Conservation (phyloP, 2,329 filamentous ascomycete genomes). For the Talaromyces sp. region DNA sequence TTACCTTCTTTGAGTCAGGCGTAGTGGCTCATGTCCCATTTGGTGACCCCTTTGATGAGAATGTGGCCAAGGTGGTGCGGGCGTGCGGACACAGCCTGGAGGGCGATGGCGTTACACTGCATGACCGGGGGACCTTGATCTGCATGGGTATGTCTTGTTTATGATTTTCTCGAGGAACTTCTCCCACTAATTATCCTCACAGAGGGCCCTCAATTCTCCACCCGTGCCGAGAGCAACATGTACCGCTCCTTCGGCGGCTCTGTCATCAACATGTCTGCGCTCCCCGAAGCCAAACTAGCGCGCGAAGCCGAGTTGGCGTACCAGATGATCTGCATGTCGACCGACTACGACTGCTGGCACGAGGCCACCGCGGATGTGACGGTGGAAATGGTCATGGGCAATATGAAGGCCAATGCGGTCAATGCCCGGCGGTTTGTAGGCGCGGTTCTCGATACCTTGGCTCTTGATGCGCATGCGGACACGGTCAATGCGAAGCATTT, state of each 20-base stretch:
- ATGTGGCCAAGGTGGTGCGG: conserved; percentile 70
- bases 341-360: conserved; percentile 99
- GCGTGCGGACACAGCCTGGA: conserved; percentile 71
- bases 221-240: conserved; percentile 89
- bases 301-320: conserved; percentile 94
- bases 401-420: conserved; percentile 88
- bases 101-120: conserved; percentile 78
- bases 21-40: conserved; percentile 93
- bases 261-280: conserved; percentile 96
- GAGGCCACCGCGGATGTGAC: conserved; percentile 73
- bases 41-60: conserved; percentile 86
- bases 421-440: conserved; percentile 84
- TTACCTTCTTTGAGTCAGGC: conserved; percentile 81
- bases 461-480: conserved; percentile 69
- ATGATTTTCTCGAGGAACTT: neutral
- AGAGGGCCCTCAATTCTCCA: conserved; percentile 98
- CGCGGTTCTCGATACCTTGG: conserved; percentile 81
- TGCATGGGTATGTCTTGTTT: conserved; percentile 70
- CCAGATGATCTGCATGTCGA: conserved; percentile 99
- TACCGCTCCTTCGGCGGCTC: conserved; percentile 91
- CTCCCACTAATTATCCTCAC: neutral
- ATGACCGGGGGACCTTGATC: conserved; percentile 78
- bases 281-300: conserved; percentile 94
- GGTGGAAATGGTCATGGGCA: conserved; percentile 93
- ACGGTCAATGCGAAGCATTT: conserved; percentile 77